Percentiles rank a stretch among this genome's conserved stretches.
Evolutionary conservation across 2,329 filamentous ascomycete species (phyloP).

Genomic region (Fusarium sp.): DNA sequence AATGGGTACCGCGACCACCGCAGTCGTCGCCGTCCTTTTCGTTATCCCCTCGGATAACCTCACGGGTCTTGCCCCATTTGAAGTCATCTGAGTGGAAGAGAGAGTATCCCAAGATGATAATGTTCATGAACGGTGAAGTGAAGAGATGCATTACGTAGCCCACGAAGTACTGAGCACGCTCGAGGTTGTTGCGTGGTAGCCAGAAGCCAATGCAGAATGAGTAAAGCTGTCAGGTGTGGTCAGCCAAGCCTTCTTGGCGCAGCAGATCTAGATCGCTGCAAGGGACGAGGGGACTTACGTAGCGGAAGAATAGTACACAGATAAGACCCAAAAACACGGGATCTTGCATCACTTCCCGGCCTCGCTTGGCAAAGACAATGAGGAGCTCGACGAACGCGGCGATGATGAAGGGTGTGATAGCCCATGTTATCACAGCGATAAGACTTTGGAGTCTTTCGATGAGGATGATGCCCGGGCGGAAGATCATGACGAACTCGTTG

Average conservation of each 20-base stretch:
- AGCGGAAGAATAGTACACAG: slow-evolving; percentile 54
- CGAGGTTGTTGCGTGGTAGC: slow-evolving; percentile 56
- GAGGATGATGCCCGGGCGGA: slow-evolving; percentile 56
- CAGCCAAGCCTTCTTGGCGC: slow-evolving; percentile 21
- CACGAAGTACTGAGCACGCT: slow-evolving; percentile 55
- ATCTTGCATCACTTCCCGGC: slow-evolving; percentile 52
- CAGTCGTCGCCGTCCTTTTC: slow-evolving; percentile 47
- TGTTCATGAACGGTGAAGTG: slow-evolving; percentile 58
- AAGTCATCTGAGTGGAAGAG: slow-evolving; percentile 60
- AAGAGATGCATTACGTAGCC: slow-evolving; percentile 55
- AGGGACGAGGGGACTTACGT: slow-evolving; percentile 52
- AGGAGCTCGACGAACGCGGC: slow-evolving; percentile 55
- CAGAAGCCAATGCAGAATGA: slow-evolving; percentile 59
- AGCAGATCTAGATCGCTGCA: slow-evolving; percentile 8
- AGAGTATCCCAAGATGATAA: slow-evolving; percentile 58
- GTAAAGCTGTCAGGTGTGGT: slow-evolving; percentile 51
- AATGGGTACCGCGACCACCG: slow-evolving; percentile 46
- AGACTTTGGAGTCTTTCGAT: slow-evolving; percentile 61
- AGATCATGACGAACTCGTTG: slow-evolving; percentile 64
- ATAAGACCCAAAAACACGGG: slow-evolving; percentile 55
- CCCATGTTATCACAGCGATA: slow-evolving; percentile 62
- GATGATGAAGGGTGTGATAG: slow-evolving; percentile 60
- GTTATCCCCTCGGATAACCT: slow-evolving; percentile 50
- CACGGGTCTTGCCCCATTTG: slow-evolving; percentile 61
- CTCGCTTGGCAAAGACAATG: slow-evolving; percentile 52